Conservation (phyloP, 192 early-diverging fungal genomes). For the Gonapodya prolifera region DNA sequence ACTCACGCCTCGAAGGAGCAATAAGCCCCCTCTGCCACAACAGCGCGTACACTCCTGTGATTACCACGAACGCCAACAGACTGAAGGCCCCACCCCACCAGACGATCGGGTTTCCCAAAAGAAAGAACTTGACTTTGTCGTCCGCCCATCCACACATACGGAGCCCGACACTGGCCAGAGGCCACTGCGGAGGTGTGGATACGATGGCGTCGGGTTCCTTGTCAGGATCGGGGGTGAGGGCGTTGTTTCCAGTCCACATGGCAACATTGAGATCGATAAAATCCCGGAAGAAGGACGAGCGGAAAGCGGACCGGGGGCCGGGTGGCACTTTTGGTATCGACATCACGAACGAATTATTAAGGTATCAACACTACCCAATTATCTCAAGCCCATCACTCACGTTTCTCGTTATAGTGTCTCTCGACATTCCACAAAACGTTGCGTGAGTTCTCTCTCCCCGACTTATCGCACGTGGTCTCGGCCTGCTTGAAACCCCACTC, state of each 20-base stretch:
- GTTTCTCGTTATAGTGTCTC: slow-evolving; percentile 59
- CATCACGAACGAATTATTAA: slow-evolving; percentile 7
- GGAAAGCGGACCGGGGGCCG: slow-evolving; percentile 47
- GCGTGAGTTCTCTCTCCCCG: slow-evolving; percentile 26
- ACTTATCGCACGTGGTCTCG: slow-evolving; percentile 79
- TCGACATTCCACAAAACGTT: slow-evolving; percentile 91
- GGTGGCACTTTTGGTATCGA: slow-evolving; percentile 46
- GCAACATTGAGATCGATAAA: slow-evolving; percentile 83
- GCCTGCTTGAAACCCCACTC: slow-evolving; percentile 95
- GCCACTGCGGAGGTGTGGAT: slow-evolving; percentile 81
- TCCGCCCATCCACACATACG: slow-evolving; percentile 93
- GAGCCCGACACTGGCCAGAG: slow-evolving; percentile 67
- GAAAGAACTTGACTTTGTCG: slow-evolving; percentile 69
- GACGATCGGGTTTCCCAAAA: slow-evolving; percentile 84
- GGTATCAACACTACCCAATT: neutral
- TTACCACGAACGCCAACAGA: slow-evolving; percentile 30
- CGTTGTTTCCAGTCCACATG: slow-evolving; percentile 97
- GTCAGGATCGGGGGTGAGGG: slow-evolving; percentile 79
- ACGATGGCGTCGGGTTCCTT: slow-evolving; percentile 70
- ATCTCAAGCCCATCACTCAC: slow-evolving; percentile 24
- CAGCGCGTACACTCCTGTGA: slow-evolving; percentile 29
- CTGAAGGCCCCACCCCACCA: slow-evolving; percentile 68
- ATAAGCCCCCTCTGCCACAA: neutral
- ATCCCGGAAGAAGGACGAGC: slow-evolving; percentile 64
- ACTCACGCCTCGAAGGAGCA: neutral